These are phyloP conservation scores for Colletotrichum caudatum DNA, from an alignment of 2,329 filamentous ascomycete species.

Conservation along the genomic window DNA sequence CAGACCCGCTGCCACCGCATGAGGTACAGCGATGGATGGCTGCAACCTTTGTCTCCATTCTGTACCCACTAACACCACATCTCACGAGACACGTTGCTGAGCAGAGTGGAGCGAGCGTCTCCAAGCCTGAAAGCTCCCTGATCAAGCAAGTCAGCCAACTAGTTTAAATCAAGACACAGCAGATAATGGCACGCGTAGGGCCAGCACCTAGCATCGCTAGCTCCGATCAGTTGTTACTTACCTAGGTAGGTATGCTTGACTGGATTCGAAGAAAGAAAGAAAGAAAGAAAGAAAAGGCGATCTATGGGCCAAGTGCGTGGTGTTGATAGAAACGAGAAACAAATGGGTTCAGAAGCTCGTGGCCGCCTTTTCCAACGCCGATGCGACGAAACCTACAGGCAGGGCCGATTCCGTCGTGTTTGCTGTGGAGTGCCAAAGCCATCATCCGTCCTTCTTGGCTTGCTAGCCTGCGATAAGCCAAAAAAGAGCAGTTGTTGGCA, in stretches of 20 bases:
- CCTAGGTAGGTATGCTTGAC: not conserved
- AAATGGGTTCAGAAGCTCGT: conserved; percentile 23
- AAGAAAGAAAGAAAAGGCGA: not conserved
- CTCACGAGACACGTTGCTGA: conserved; percentile 21
- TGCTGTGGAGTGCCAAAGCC: not conserved
- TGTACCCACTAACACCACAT: not conserved
- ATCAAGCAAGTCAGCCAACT: not conserved
- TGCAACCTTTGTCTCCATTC: not conserved
- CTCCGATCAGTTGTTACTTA: not conserved
- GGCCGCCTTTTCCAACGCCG: not conserved
- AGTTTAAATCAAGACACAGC: conserved; percentile 1
- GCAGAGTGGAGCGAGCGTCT: conserved; percentile 2
- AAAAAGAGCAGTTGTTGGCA: not conserved
- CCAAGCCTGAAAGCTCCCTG: not conserved
- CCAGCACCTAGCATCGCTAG: not conserved
- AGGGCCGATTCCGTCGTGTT: not conserved
- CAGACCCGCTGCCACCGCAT: not conserved
- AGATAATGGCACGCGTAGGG: not conserved
- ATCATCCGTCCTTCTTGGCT: not conserved
- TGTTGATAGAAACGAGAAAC: conserved; percentile 15
- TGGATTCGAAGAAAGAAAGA: not conserved
- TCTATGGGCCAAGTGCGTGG: not conserved
- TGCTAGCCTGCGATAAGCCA: not conserved
- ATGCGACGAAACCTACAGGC: not conserved
- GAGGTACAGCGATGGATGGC: not conserved